phyloP scores from a whole-genome alignment of 2,329 filamentous ascomycete genomes.

The Aspergillus cejpii region DNA sequence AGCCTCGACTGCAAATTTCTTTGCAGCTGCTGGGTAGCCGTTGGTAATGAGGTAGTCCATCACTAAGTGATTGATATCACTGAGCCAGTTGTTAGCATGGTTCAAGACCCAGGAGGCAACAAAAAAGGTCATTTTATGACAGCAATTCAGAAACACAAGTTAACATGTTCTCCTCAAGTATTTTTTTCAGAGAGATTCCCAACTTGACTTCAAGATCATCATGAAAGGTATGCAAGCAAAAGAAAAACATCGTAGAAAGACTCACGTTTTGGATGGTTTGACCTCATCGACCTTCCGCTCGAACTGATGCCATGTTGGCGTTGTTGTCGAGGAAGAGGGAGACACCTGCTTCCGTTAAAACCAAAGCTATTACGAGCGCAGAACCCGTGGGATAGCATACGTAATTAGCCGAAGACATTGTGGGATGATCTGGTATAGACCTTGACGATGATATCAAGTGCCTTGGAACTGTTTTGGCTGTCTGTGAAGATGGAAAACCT shows the following conservation, averaged over 20 bases:
- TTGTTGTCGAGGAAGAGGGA: conserved; percentile 63
- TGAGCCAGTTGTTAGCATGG: conserved; percentile 41
- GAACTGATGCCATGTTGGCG: conserved; percentile 66
- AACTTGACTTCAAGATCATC: conserved; percentile 80
- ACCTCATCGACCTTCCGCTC: conserved; percentile 75
- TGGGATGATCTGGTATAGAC: conserved; percentile 15
- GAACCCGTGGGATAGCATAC: conserved; percentile 36
- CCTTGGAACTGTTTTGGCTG: conserved; percentile 22
- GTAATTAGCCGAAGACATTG: conserved; percentile 38
- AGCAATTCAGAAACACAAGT: conserved; percentile 64
- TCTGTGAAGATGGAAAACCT: conserved; percentile 30
- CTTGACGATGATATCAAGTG: conserved; percentile 10
- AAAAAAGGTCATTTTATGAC: conserved; percentile 13
- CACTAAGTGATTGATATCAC: conserved; percentile 90
- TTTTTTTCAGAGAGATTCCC: conserved; percentile 99
- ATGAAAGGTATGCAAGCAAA: conserved; percentile 51
- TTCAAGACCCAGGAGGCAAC: conserved; percentile 4
- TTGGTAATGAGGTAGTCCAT: conserved; percentile 96
- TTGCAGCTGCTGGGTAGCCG: conserved; percentile 85
- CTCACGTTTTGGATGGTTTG: conserved; percentile 85
- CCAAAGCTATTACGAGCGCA: conserved; percentile 25
- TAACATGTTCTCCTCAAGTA: conserved; percentile 83
- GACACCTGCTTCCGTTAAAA: conserved; percentile 53
- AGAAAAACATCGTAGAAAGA: conserved; percentile 19
- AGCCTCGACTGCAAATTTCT: conserved; percentile 89